Conservation (phyloP, 2,329 filamentous ascomycete genomes). For the Aspergillus ustus region DNA sequence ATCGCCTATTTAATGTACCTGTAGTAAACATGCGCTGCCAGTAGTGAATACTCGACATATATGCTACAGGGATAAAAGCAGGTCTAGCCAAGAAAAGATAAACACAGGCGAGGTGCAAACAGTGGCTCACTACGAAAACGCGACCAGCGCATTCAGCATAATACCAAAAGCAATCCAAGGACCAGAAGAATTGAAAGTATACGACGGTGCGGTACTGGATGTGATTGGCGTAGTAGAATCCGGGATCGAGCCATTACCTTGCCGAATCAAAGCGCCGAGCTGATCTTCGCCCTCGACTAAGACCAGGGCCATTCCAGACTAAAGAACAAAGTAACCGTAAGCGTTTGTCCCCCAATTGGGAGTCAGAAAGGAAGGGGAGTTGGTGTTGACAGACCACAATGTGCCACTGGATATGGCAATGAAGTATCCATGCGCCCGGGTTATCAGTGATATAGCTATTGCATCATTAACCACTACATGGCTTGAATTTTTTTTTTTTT, state of each 20-base stretch:
- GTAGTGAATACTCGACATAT: not conserved
- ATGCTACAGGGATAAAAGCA: not conserved
- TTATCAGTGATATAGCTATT: slow-evolving; percentile 6
- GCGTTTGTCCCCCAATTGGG: not conserved
- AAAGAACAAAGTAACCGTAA: slow-evolving; percentile 1
- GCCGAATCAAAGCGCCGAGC: not conserved
- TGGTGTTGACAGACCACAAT: slow-evolving; percentile 2
- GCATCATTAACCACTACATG: not conserved
- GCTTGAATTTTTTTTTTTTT: not conserved
- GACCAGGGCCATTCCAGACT: not conserved
- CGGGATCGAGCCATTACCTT: not conserved
- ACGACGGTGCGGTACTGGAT: slow-evolving; percentile 1
- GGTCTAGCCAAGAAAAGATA: not conserved
- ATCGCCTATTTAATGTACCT: not conserved
- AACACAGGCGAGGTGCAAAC: not conserved
- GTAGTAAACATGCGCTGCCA: not conserved
- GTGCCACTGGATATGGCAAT: slow-evolving; percentile 1
- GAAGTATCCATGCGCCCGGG: slow-evolving; percentile 3
- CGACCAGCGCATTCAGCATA: not conserved
- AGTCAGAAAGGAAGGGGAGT: slow-evolving; percentile 1
- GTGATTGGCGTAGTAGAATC: not conserved
- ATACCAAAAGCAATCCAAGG: not conserved
- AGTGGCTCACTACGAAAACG: not conserved
- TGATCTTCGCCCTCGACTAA: slow-evolving; percentile 1
- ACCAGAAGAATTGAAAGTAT: not conserved